phyloP scores from a whole-genome alignment of 1,139 yeast species.

The Suhomyces ambrosiae region DNA sequence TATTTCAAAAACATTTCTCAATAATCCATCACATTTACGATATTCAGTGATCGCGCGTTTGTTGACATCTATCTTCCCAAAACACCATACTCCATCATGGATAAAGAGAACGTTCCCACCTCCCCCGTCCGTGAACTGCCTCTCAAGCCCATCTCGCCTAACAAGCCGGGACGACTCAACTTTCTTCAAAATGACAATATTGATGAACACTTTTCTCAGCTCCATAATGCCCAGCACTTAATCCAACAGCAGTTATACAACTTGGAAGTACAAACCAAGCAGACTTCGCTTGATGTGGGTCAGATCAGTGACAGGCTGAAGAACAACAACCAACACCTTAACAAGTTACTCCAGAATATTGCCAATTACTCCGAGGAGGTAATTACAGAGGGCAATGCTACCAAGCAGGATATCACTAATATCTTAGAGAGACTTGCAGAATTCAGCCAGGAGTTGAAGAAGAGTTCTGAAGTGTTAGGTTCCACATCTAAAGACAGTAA shows the following conservation, averaged over 20 bases:
- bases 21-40: too few relatives aligned
- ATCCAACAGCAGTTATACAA: constrained; percentile 34
- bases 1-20: too few relatives aligned
- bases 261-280: constrained; percentile 39
- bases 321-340: constrained; percentile 44
- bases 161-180: constrained; percentile 30
- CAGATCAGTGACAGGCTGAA: constrained; percentile 45
- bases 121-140: constrained; percentile 11
- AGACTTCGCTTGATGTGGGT: constrained; percentile 37
- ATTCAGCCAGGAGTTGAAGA: constrained; percentile 4
- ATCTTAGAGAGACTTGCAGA: constrained; percentile 22
- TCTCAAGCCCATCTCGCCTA: constrained; percentile 33
- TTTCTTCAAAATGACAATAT: constrained; percentile 34
- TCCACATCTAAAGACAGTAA: background rate
- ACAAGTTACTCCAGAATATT: constrained; percentile 35
- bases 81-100: too few relatives aligned
- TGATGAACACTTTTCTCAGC: constrained; percentile 34
- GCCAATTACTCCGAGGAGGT: constrained; percentile 39
- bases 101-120: constrained; percentile 11
- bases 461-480: background rate
- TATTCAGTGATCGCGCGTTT: too few relatives aligned
- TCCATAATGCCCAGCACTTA: constrained; percentile 31
- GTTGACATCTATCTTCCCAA: too few relatives aligned
- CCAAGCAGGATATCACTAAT: constrained; percentile 33
- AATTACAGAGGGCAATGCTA: constrained; percentile 41